A percentile compares a stretch with the other conserved stretches of the same genome.
phyloP scores from a whole-genome alignment of 2,329 filamentous ascomycete species.

The Xylariaceae sp. region DNA sequence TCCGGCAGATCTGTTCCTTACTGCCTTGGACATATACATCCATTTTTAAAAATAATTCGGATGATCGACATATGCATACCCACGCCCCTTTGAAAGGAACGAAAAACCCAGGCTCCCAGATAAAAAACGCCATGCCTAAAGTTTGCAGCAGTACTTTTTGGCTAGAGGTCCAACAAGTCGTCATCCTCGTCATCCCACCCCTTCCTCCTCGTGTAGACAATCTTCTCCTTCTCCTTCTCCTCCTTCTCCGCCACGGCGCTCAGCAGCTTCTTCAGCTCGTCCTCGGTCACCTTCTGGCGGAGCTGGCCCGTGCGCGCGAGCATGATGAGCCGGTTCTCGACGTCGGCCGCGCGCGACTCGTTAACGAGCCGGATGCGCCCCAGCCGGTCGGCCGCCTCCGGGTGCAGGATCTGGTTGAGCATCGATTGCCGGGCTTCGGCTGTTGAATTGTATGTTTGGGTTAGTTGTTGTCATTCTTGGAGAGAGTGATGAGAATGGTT shows the following conservation, averaged over 20 bases:
- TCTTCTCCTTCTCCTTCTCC: slow-evolving; percentile 77
- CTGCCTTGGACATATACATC: too few relatives aligned
- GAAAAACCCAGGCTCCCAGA: too few relatives aligned
- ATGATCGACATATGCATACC: too few relatives aligned
- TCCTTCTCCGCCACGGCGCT: slow-evolving; percentile 76
- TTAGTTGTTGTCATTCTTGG: too few relatives aligned
- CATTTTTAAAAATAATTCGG: too few relatives aligned
- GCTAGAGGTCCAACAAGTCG: slow-evolving; percentile 60
- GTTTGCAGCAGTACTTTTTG: too few relatives aligned
- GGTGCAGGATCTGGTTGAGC: slow-evolving; percentile 88
- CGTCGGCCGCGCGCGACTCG: slow-evolving; percentile 78
- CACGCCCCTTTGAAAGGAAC: too few relatives aligned
- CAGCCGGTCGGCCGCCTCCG: slow-evolving; percentile 86
- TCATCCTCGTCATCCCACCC: slow-evolving; percentile 80
- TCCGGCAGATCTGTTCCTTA: too few relatives aligned
- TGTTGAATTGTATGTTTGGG: neutral
- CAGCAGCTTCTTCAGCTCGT: slow-evolving; percentile 87
- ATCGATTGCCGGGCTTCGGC: slow-evolving; percentile 70
- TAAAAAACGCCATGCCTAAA: too few relatives aligned
- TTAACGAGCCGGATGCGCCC: slow-evolving; percentile 95
- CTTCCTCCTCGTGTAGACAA: slow-evolving; percentile 79
- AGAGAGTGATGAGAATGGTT: neutral
- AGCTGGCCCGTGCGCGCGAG: slow-evolving; percentile 85
- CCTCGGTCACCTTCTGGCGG: slow-evolving; percentile 80
- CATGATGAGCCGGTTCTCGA: slow-evolving; percentile 91